Evolutionary conservation across 2,329 filamentous ascomycete genomes (phyloP).

Genomic region (Podosphaera xanthii): DNA sequence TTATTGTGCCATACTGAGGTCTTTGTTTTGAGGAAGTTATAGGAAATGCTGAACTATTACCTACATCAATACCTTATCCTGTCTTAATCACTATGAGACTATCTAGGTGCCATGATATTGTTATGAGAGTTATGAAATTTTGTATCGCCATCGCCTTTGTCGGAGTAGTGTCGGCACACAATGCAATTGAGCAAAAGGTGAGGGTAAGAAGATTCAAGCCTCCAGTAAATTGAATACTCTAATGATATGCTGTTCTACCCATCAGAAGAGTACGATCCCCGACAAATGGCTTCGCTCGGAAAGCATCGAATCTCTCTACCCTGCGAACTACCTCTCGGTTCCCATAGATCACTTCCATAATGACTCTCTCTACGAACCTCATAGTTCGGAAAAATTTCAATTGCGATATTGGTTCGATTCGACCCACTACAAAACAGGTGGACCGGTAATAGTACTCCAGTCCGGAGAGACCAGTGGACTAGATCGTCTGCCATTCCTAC

Average conservation of each 20-base stretch:
- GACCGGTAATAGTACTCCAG: constrained; percentile 58
- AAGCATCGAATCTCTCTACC: constrained; percentile 9
- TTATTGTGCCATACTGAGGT: too few relatives aligned
- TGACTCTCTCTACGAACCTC: constrained; percentile 53
- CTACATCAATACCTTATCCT: too few relatives aligned
- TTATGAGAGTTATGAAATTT: too few relatives aligned
- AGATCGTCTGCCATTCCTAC: constrained; percentile 43
- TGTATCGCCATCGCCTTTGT: too few relatives aligned
- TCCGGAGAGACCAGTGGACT: constrained; percentile 44
- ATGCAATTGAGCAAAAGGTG: not conserved
- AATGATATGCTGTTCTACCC: not conserved
- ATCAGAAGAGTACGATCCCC: not conserved
- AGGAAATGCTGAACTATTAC: too few relatives aligned
- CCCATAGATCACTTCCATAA: constrained; percentile 65
- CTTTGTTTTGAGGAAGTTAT: too few relatives aligned
- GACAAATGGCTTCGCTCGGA: not conserved
- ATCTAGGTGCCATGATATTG: too few relatives aligned
- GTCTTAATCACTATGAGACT: too few relatives aligned
- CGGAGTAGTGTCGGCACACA: not conserved
- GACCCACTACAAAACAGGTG: constrained; percentile 49
- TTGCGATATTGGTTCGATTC: constrained; percentile 72
- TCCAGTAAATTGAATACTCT: not conserved
- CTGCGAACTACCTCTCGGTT: constrained; percentile 17
- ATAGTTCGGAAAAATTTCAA: constrained; percentile 42
- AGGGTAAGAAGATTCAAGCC: not conserved